phyloP scores from a whole-genome alignment of 352 stramenopile genomes.

The Stramenopiles sp. region DNA sequence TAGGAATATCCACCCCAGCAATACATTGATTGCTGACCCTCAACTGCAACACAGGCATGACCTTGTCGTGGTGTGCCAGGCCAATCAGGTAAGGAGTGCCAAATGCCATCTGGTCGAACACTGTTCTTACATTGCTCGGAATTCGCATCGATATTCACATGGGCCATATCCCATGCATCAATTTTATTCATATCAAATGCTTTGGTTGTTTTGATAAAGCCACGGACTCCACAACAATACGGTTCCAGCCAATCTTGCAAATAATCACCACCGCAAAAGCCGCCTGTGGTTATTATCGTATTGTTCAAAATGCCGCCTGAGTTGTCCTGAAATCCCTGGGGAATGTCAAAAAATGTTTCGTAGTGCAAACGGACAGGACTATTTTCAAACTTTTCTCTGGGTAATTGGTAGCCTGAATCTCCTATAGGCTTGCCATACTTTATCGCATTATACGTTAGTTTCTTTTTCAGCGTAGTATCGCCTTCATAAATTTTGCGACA shows the following conservation, averaged over 20 bases:
- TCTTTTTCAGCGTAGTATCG: no score
- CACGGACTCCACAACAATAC: background rate
- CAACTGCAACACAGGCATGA: background rate
- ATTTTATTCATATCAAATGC: background rate
- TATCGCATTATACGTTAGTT: no score
- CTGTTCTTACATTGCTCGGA: background rate
- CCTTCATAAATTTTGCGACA: no score
- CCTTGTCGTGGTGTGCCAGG: background rate
- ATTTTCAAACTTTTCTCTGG: background rate
- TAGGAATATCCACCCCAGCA: conserved; percentile 4
- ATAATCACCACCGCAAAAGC: conserved; percentile 5
- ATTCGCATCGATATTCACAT: background rate
- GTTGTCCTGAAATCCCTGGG: background rate
- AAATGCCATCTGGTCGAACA: background rate
- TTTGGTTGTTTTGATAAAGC: background rate
- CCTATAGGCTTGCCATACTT: no score
- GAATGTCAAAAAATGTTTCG: background rate
- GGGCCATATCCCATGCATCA: background rate
- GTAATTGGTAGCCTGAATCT: no score
- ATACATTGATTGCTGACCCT: background rate
- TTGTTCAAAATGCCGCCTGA: background rate
- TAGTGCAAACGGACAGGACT: background rate
- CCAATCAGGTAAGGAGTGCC: background rate
- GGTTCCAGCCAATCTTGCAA: background rate
- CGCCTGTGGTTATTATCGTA: background rate